These are phyloP conservation scores for Colletotrichum sublineola DNA, from an alignment of 2,329 filamentous ascomycete genomes.

Conservation along the genomic window DNA sequence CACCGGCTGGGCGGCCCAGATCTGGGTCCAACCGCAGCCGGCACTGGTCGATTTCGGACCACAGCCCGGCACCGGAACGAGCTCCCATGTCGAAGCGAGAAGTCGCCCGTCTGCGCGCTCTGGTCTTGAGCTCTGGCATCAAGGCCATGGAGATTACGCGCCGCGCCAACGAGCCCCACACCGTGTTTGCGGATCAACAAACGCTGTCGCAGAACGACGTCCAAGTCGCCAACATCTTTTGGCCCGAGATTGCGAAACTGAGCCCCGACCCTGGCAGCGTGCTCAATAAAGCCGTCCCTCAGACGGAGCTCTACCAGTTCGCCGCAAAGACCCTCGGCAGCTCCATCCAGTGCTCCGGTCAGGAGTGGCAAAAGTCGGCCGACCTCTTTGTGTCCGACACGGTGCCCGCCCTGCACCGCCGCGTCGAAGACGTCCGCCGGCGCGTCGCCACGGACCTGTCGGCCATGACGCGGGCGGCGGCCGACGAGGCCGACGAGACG, in stretches of 20 bases:
- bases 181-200: slow-evolving; percentile 25
- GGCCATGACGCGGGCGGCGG: slow-evolving; percentile 73
- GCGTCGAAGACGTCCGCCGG: slow-evolving; percentile 62
- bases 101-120: slow-evolving; percentile 80
- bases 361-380: slow-evolving; percentile 71
- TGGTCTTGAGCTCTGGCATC: slow-evolving; percentile 87
- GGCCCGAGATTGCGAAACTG: slow-evolving; percentile 60
- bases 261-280: slow-evolving; percentile 52
- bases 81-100: slow-evolving; percentile 75
- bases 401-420: slow-evolving; percentile 64
- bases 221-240: slow-evolving; percentile 51
- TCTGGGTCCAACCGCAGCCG: slow-evolving; percentile 47
- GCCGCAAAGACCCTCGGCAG: slow-evolving; percentile 65
- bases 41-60: slow-evolving; percentile 67
- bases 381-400: slow-evolving; percentile 71
- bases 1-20: slow-evolving; percentile 41
- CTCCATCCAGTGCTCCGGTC: slow-evolving; percentile 61
- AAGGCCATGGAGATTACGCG: slow-evolving; percentile 86
- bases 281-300: slow-evolving; percentile 53
- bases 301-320: slow-evolving; percentile 63
- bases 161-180: slow-evolving; percentile 66
- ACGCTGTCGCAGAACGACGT: slow-evolving; percentile 45
- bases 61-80: slow-evolving; percentile 53
- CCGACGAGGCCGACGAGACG: slow-evolving; percentile 85
- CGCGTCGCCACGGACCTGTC: slow-evolving; percentile 67